phyloP scores from a whole-genome alignment of 176 grass and related monocot species.

The maize (Zea mays) region DNA sequence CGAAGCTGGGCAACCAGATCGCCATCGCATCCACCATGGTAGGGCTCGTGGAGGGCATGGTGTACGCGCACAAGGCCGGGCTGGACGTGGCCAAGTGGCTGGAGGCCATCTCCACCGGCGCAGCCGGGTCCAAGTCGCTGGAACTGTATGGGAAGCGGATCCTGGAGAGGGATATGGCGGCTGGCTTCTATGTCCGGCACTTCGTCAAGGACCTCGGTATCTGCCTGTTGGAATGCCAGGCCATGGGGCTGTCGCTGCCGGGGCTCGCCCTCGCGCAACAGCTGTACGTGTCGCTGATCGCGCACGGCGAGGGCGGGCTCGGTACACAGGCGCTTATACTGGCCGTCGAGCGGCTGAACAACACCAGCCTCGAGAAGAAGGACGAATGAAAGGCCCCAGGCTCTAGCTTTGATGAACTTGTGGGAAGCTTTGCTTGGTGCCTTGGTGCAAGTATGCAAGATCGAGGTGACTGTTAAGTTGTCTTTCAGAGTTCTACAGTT shows the following conservation, averaged over 20 bases:
- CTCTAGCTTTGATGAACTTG: neutral
- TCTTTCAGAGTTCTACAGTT: constrained; percentile 10
- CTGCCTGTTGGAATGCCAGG: constrained; percentile 90
- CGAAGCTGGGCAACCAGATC: constrained; percentile 92
- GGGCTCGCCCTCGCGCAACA: constrained; percentile 84
- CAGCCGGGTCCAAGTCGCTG: constrained; percentile 83
- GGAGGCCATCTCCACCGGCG: constrained; percentile 90
- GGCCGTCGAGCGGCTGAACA: constrained; percentile 79
- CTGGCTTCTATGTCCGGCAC: constrained; percentile 90
- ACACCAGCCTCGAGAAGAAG: constrained; percentile 68
- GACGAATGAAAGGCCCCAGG: constrained; percentile 6
- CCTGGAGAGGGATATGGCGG: constrained; percentile 82
- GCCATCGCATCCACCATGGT: constrained; percentile 95
- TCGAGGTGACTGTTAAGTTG: neutral
- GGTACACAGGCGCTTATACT: constrained; percentile 88
- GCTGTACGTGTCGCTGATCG: constrained; percentile 80
- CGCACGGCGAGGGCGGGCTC: constrained; percentile 77
- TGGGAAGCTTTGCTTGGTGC: neutral
- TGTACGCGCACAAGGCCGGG: constrained; percentile 89
- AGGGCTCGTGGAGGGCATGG: constrained; percentile 90
- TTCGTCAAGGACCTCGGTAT: constrained; percentile 97
- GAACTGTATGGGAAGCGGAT: constrained; percentile 82
- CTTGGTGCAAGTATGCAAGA: neutral
- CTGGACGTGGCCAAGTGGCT: constrained; percentile 87
- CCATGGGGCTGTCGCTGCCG: constrained; percentile 87